Percentiles rank a stretch among this genome's conserved stretches.
phyloP scores from a whole-genome alignment of 441 rosid species.

The Eruca vesicaria region DNA sequence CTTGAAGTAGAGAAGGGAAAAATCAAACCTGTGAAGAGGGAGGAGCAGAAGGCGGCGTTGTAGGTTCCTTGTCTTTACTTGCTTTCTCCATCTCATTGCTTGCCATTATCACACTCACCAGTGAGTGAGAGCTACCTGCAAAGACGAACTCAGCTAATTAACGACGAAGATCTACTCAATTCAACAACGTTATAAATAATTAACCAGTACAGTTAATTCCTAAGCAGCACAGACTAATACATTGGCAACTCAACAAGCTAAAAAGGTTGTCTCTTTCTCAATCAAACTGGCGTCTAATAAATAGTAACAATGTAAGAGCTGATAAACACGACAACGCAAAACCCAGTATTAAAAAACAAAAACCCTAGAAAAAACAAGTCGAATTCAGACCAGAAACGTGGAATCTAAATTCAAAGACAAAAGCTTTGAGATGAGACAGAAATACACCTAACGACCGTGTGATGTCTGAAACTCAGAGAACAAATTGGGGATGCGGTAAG shows the following conservation, averaged over 20 bases:
- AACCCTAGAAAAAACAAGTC: not conserved
- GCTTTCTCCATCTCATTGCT: constrained; percentile 70
- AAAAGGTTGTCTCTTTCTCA: constrained; percentile 19
- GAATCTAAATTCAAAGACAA: not conserved
- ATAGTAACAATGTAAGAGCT: constrained; percentile 19
- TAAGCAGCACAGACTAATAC: not conserved
- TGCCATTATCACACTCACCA: constrained; percentile 51
- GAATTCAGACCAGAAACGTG: constrained; percentile 9
- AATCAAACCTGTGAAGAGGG: constrained; percentile 55
- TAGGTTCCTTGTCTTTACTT: constrained; percentile 73
- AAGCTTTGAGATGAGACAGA: constrained; percentile 21
- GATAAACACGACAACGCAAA: not conserved
- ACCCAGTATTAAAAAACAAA: not conserved
- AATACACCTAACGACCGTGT: not conserved
- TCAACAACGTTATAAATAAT: not conserved
- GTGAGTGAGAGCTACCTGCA: constrained; percentile 53
- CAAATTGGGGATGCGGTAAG: not conserved
- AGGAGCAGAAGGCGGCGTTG: constrained; percentile 51
- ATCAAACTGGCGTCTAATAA: not conserved
- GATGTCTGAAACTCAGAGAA: not conserved
- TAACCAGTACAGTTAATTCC: not conserved
- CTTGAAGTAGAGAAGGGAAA: constrained; percentile 1
- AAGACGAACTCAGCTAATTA: constrained; percentile 27
- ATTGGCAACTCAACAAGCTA: not conserved
- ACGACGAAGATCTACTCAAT: constrained; percentile 18